A percentile compares a stretch with the other conserved stretches of the same genome.
phyloP scores from a whole-genome alignment of 768 basidiomycete species.

The Auriscalpium microsporum region DNA sequence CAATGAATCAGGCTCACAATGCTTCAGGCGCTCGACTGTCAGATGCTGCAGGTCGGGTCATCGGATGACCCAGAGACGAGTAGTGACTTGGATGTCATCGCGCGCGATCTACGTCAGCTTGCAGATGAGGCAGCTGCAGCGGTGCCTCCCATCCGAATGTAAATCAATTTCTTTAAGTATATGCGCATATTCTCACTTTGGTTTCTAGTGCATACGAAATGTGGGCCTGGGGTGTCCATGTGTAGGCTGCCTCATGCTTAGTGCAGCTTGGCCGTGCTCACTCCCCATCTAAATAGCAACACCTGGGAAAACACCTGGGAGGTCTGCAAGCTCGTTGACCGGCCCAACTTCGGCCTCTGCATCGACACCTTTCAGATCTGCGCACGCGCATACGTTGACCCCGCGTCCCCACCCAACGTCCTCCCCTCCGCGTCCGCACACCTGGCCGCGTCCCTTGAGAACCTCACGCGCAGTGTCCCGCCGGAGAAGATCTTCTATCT shows the following conservation, averaged over 20 bases:
- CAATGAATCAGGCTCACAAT: background rate
- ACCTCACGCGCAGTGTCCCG: slow-evolving; percentile 15
- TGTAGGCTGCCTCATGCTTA: slow-evolving; percentile 12
- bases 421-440: slow-evolving; percentile 8
- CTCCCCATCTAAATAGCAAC: slow-evolving; percentile 12
- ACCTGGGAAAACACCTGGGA: slow-evolving; percentile 26
- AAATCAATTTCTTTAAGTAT: background rate
- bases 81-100: slow-evolving; percentile 20
- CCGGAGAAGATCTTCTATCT: slow-evolving; percentile 24
- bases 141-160: slow-evolving; percentile 22
- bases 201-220: slow-evolving; percentile 23
- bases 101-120: slow-evolving; percentile 20
- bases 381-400: slow-evolving; percentile 21
- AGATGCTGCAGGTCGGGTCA: slow-evolving; percentile 24
- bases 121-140: slow-evolving; percentile 20
- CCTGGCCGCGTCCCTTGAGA: slow-evolving; percentile 16
- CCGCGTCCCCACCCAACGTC: slow-evolving; percentile 12
- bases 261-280: background rate
- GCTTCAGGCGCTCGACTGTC: slow-evolving; percentile 18
- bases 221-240: slow-evolving; percentile 26
- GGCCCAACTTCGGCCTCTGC: slow-evolving; percentile 25
- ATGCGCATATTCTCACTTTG: background rate
- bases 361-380: slow-evolving; percentile 26
- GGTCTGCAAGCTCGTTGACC: slow-evolving; percentile 21
- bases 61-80: slow-evolving; percentile 19